A percentile compares a stretch with the other conserved stretches of the same genome.
Evolutionary conservation across 108 stramenopile genomes (phyloP).

Genomic region (Skeletonema grethae): DNA sequence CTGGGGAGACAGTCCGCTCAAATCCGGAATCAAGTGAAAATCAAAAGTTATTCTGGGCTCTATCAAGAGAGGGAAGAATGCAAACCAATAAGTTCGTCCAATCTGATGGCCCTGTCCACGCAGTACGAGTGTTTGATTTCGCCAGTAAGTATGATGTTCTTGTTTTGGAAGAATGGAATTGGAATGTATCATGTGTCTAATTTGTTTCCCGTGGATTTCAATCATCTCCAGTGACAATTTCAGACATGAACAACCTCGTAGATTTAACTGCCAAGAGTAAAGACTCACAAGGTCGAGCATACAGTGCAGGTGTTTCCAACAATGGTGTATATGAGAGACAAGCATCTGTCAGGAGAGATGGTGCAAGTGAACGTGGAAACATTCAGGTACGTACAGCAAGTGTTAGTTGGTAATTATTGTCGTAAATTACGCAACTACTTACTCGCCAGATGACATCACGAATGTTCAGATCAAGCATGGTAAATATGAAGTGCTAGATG

Average conservation of each 20-base stretch:
- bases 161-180: no score
- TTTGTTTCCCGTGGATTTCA: no score
- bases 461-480: conserved; percentile 56
- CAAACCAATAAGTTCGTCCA: conserved; percentile 76
- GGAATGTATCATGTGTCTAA: no score
- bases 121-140: conserved; percentile 84
- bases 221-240: no score
- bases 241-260: conserved; percentile 84
- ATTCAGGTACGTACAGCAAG: conserved; percentile 41
- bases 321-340: conserved; percentile 82
- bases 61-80: conserved; percentile 65
- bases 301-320: conserved; percentile 84
- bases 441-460: not conserved
- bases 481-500: conserved; percentile 71
- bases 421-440: not conserved
- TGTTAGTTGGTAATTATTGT: not conserved
- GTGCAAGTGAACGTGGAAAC: conserved; percentile 35
- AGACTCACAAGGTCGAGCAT: conserved; percentile 82
- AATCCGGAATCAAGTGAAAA: conserved; percentile 30
- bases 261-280: conserved; percentile 80
- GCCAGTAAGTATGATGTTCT: no score
- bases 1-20: conserved; percentile 57
- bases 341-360: conserved; percentile 60
- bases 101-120: conserved; percentile 71
- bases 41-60: conserved; percentile 64